Base-by-base conservation (phyloP, 1,139 yeast genomes). In the Pichia sp. region DNA sequence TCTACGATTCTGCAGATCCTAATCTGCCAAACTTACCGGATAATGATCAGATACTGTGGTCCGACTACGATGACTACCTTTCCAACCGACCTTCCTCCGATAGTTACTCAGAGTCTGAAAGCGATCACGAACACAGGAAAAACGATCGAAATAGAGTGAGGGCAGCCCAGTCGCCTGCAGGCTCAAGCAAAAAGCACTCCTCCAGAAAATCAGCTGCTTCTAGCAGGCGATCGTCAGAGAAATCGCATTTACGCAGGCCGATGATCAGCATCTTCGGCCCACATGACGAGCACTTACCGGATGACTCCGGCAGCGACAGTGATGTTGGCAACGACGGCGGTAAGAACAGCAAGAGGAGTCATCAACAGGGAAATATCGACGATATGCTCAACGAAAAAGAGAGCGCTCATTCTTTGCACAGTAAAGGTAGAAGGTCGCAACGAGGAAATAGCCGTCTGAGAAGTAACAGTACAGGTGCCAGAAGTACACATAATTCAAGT, bases 1-100 rank as follows among this genome's bases (percentile, higher is more conserved):
- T 73, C 4, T 75, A 65, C 52, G 78, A 75, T 59, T 73, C 77
- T 0, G 72, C 64, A 5, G 78, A 75, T 56, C 77, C 78, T 0
- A 61, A 61, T 30, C 67, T 70, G 10, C 79, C 79, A 4, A 61
- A 72, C 53, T 58, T 75, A 19, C 78, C 79, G 0, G 66, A 62
- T n/a, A 54, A 61, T 8, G 68, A 66, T 46, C 62, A 64, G 19
- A 30, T 64, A 2, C 52, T 59, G n/a, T 67, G 69, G 66, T 66
- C 70, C 2, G 68, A 66, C 50, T 65, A 62, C 44, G 70, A 58
- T 11, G 50, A 49, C 46, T 53, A 57, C 26, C 31, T 53, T 29
- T 42, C 58, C 8, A 51, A 45, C 15, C 34, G 52, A 13, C 48
- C 54, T 7, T 54, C 53, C 3, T 29, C 15, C 19, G 36, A 42